Conservation (phyloP, 1,139 yeast genomes). For the Kodamaea sp. region DNA sequence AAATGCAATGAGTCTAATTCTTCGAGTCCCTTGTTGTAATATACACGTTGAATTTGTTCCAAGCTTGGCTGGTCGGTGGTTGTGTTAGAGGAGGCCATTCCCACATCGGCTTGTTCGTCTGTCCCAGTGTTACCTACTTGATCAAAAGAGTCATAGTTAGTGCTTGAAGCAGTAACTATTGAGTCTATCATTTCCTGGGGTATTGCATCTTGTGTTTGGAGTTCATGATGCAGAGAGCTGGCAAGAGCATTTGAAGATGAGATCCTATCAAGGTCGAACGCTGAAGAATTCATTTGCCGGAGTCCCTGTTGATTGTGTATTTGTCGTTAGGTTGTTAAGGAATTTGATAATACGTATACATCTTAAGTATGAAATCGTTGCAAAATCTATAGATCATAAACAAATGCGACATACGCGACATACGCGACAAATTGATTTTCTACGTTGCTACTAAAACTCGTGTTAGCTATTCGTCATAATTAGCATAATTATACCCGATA, state of each 20-base stretch:
- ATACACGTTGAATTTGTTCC: slow-evolving; percentile 39
- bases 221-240: slow-evolving; percentile 25
- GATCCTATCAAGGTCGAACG: slow-evolving; percentile 10
- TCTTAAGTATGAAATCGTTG: no score
- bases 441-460: no score
- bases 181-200: slow-evolving; percentile 40
- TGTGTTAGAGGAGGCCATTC: slow-evolving; percentile 6
- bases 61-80: slow-evolving; percentile 21
- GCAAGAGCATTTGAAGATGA: slow-evolving; percentile 7
- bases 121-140: slow-evolving; percentile 9
- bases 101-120: slow-evolving; percentile 12
- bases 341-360: no score
- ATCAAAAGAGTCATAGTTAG: slow-evolving; percentile 10
- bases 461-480: no score
- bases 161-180: slow-evolving; percentile 23
- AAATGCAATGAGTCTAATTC: slow-evolving; percentile 60
- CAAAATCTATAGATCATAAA: no score
- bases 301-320: no score
- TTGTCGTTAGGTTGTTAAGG: not conserved
- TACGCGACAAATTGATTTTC: no score
- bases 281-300: slow-evolving; percentile 27
- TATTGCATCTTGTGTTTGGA: slow-evolving; percentile 35
- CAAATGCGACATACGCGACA: no score
- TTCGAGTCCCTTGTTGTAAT: slow-evolving; percentile 49
- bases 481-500: no score